These are phyloP conservation scores for Butyriboletus appendiculatus DNA, from an alignment of 1,284 basidiomycete species.

Conservation along the genomic window DNA sequence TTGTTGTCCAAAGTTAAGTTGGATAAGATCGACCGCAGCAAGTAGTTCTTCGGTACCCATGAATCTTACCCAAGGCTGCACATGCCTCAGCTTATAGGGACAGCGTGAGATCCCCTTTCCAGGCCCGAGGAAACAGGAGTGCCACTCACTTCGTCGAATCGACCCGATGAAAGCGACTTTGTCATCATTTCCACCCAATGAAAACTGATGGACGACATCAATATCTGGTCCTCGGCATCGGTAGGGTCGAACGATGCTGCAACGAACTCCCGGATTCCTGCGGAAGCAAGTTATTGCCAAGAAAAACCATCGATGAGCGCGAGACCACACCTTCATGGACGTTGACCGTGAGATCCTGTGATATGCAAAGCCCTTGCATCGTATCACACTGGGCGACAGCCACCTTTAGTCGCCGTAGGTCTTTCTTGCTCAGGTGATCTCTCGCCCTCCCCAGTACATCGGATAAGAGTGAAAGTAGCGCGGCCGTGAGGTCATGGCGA, in stretches of 20 bases:
- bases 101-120: neutral
- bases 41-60: constrained; percentile 41
- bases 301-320: constrained; percentile 13
- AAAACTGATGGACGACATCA: constrained; percentile 32
- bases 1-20: constrained; percentile 14
- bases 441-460: constrained; percentile 36
- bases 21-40: constrained; percentile 36
- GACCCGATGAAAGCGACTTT: constrained; percentile 14
- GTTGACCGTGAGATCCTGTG: constrained; percentile 20
- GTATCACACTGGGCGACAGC: constrained; percentile 35
- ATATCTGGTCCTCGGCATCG: constrained; percentile 25
- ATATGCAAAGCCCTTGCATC: constrained; percentile 38
- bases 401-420: constrained; percentile 42
- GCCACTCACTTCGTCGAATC: constrained; percentile 19
- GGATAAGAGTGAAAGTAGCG: constrained; percentile 39
- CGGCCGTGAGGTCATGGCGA: constrained; percentile 21
- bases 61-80: constrained; percentile 51
- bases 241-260: constrained; percentile 23
- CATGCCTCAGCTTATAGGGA: constrained; percentile 34
- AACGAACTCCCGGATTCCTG: constrained; percentile 37
- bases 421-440: constrained; percentile 24
- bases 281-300: neutral
- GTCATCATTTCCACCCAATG: constrained; percentile 34
- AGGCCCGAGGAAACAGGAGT: too few species aligned
- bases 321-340: constrained; percentile 37